A percentile compares a stretch with the other conserved stretches of the same genome.
Evolutionary conservation across 192 early-diverging fungal species (phyloP).

Genomic region (Anaeromyces robustus): DNA sequence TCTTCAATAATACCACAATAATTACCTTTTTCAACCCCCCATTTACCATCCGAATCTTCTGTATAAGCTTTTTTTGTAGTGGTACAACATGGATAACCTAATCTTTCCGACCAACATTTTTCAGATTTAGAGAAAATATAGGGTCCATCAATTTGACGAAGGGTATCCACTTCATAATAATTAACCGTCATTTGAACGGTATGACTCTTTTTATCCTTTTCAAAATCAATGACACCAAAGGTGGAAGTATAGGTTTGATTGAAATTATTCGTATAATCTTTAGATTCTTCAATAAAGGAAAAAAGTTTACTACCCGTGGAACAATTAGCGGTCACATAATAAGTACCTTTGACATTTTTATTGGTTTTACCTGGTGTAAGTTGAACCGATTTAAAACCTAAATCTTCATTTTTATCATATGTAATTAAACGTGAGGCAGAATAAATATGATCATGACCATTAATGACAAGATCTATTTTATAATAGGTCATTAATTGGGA

Average conservation of each 20-base stretch:
- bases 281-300: background rate
- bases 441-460: background rate
- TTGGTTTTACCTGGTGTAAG: background rate
- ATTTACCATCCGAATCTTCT: too few species aligned
- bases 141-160: background rate
- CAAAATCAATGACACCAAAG: background rate
- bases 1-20: background rate
- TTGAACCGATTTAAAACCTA: background rate
- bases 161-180: background rate
- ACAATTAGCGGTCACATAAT: background rate
- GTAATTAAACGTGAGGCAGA: background rate
- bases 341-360: background rate
- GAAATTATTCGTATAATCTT: background rate
- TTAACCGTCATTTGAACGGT: background rate
- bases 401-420: background rate
- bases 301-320: background rate
- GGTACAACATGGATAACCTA: too few species aligned
- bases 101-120: too few species aligned
- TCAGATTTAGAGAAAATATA: background rate
- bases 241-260: background rate
- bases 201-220: background rate
- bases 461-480: background rate
- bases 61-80: background rate
- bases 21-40: too few species aligned
- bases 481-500: background rate